These are phyloP conservation scores for Apophysomyces sp. DNA, from an alignment of 371 early-diverging fungal genomes.

Conservation along the genomic window DNA sequence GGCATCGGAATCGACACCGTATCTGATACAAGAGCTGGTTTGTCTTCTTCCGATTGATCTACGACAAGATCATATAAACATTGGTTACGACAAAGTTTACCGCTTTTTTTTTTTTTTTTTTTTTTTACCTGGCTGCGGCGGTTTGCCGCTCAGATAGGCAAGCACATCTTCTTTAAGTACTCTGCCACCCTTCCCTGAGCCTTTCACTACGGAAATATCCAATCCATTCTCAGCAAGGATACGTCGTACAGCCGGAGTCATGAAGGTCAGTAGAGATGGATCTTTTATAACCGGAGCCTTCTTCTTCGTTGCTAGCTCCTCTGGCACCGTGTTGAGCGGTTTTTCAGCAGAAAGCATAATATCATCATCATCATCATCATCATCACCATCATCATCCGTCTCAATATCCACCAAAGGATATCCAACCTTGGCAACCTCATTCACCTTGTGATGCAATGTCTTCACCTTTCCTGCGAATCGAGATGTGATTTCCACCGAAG, in stretches of 20 bases:
- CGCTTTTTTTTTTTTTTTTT: too few species aligned
- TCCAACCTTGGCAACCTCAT: conserved; percentile 95
- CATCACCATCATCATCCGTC: conserved; percentile 48
- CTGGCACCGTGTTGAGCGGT: not conserved
- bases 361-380: not conserved
- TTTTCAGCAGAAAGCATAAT: not conserved
- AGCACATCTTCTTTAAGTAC: conserved; percentile 92
- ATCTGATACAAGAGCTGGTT: conserved; percentile 29
- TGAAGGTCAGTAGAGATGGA: conserved; percentile 32
- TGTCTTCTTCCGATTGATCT: not conserved
- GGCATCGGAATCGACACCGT: not conserved
- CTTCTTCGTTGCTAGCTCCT: not conserved
- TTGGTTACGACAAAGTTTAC: too few species aligned
- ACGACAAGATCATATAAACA: not conserved
- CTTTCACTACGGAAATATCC: conserved; percentile 70
- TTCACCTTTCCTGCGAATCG: conserved; percentile 87
- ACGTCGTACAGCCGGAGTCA: conserved; percentile 93
- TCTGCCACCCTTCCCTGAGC: conserved; percentile 87
- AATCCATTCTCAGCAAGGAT: conserved; percentile 81
- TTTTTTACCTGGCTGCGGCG: conserved; percentile 8
- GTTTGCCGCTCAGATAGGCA: conserved; percentile 35
- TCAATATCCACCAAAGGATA: conserved; percentile 92
- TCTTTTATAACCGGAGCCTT: not conserved
- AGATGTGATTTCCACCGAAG: conserved; percentile 96
- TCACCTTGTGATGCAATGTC: conserved; percentile 79